phyloP scores from a whole-genome alignment of 2,329 filamentous ascomycete species.

The Aquanectria penicillioides region DNA sequence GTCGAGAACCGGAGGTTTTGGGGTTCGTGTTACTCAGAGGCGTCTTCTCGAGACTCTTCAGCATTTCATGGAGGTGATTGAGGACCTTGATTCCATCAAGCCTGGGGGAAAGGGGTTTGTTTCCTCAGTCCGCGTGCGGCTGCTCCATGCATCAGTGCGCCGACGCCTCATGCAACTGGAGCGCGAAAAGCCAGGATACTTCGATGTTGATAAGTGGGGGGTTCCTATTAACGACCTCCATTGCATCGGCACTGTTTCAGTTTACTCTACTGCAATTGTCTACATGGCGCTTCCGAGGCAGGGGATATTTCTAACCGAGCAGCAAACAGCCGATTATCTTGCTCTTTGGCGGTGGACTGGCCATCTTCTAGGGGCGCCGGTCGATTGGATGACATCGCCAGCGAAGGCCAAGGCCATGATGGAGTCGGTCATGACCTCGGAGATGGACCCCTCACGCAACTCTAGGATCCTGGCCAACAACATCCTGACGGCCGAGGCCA shows the following conservation, averaged over 20 bases:
- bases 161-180: constrained; percentile 69
- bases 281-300: constrained; percentile 78
- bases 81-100: constrained; percentile 70
- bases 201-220: constrained; percentile 65
- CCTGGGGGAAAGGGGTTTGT: constrained; percentile 71
- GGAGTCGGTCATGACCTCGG: constrained; percentile 73
- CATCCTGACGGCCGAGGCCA: constrained; percentile 75
- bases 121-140: constrained; percentile 70
- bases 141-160: constrained; percentile 73
- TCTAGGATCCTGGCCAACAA: constrained; percentile 77
- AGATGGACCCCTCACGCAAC: constrained; percentile 72
- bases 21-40: constrained; percentile 71
- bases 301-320: constrained; percentile 70
- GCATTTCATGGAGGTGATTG: constrained; percentile 77
- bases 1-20: constrained; percentile 78
- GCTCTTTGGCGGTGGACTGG: constrained; percentile 81
- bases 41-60: constrained; percentile 77
- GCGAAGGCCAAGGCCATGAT: constrained; percentile 68
- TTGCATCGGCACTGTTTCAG: constrained; percentile 75
- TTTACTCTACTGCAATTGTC: constrained; percentile 74
- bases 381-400: constrained; percentile 66
- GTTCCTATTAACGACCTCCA: constrained; percentile 81
- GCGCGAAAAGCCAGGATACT: constrained; percentile 66
- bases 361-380: constrained; percentile 76
- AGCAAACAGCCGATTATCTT: constrained; percentile 75